A percentile compares a stretch with the other conserved stretches of the same genome.
These are phyloP conservation scores for Detonula confervacea DNA, from an alignment of 352 stramenopile species.

Conservation along the genomic window DNA sequence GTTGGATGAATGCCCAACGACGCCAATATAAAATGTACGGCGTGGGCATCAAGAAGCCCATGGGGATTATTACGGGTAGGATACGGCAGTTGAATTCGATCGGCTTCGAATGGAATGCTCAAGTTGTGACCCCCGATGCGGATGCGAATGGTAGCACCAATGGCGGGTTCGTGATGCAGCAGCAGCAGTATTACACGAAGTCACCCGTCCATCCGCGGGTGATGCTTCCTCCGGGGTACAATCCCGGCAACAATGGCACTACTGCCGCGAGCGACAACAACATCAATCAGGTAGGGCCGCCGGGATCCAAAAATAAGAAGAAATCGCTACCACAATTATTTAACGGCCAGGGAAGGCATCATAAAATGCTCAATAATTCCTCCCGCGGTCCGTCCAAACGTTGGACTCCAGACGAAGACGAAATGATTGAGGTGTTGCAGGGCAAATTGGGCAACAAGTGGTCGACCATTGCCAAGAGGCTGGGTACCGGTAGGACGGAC, in stretches of 20 bases:
- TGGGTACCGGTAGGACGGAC: slow-evolving; percentile 1
- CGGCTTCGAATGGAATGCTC: slow-evolving; percentile 33
- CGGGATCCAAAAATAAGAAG: not conserved
- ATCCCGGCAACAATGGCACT: not conserved
- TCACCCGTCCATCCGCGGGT: not conserved
- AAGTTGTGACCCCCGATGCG: too few species aligned
- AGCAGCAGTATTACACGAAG: too few species aligned
- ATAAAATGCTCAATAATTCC: not conserved
- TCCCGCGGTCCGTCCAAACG: too few species aligned
- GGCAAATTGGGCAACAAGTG: slow-evolving; percentile 8
- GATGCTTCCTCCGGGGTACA: slow-evolving; percentile 5
- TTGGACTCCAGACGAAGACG: slow-evolving; percentile 20
- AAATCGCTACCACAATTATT: too few species aligned
- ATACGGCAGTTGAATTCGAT: slow-evolving; percentile 37
- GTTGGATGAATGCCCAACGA: slow-evolving; percentile 38
- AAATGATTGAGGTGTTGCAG: slow-evolving; percentile 2
- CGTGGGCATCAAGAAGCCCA: slow-evolving; percentile 14
- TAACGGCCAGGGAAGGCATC: not conserved
- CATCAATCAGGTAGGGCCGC: not conserved
- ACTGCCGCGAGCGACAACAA: not conserved
- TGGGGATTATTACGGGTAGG: slow-evolving; percentile 38
- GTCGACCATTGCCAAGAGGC: slow-evolving; percentile 12
- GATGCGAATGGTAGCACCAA: not conserved
- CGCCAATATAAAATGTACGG: slow-evolving; percentile 42
- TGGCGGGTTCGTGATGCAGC: too few species aligned